Evolutionary conservation across 768 basidiomycete genomes (phyloP).

Genomic region (Fistulinella prunicolor): DNA sequence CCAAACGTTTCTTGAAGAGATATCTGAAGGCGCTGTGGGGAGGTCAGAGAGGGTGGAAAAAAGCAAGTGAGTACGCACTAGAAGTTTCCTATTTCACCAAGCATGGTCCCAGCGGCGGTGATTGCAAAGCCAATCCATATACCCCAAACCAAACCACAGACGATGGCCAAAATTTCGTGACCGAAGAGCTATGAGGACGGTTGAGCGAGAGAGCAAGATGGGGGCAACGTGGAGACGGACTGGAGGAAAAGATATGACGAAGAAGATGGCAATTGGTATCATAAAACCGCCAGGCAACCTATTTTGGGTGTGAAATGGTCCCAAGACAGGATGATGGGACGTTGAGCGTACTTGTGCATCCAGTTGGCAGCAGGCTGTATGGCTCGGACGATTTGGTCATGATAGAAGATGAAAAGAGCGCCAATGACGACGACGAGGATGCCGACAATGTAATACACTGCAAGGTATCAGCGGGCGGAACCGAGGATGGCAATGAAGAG

Average conservation of each 20-base stretch:
- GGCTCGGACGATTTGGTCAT: constrained; percentile 54
- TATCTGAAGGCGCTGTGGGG: constrained; percentile 73
- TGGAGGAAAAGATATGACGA: constrained; percentile 85
- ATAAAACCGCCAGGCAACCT: constrained; percentile 63
- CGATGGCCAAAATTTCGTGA: constrained; percentile 85
- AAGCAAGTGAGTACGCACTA: constrained; percentile 53
- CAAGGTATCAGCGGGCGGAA: background rate
- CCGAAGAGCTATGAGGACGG: constrained; percentile 64
- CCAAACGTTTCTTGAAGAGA: constrained; percentile 69
- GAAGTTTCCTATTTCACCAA: constrained; percentile 87
- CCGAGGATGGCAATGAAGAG: too few species aligned
- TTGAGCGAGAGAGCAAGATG: constrained; percentile 3
- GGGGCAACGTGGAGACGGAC: constrained; percentile 34
- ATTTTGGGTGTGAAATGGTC: background rate
- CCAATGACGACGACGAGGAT: constrained; percentile 47
- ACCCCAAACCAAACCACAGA: constrained; percentile 91
- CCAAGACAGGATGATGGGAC: background rate
- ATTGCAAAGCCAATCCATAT: constrained; percentile 85
- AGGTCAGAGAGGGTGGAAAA: constrained; percentile 11
- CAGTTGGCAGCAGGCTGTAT: constrained; percentile 45
- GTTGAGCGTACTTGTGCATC: constrained; percentile 38
- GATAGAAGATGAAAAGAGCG: constrained; percentile 57
- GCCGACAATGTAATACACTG: constrained; percentile 49
- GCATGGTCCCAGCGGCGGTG: constrained; percentile 75
- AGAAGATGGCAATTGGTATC: constrained; percentile 78